Conservation (phyloP, 1,284 basidiomycete genomes). For the Microbotryum scabiosae region DNA sequence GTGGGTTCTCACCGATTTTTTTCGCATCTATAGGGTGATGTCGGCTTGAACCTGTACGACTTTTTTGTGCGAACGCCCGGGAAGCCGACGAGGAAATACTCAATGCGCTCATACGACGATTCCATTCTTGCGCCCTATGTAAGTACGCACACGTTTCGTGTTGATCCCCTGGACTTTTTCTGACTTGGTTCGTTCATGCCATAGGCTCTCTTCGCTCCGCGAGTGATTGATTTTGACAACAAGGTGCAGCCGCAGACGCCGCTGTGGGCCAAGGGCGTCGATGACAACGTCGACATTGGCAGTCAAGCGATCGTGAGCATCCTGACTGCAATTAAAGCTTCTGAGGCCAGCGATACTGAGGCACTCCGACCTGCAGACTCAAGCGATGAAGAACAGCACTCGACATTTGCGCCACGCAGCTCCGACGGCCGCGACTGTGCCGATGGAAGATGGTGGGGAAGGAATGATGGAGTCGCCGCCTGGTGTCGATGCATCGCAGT, state of each 20-base stretch:
- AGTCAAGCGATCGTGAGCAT: conserved; percentile 40
- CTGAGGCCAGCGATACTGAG: neutral
- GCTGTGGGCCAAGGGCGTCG: conserved; percentile 37
- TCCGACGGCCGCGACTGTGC: neutral
- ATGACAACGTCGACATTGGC: conserved; percentile 42
- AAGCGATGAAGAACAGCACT: conserved; percentile 31
- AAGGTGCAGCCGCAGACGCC: conserved; percentile 46
- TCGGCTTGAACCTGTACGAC: conserved; percentile 79
- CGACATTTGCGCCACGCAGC: conserved; percentile 16
- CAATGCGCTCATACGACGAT: conserved; percentile 87
- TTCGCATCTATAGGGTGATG: conserved; percentile 54
- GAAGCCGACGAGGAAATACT: conserved; percentile 74
- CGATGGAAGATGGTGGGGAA: too few species aligned
- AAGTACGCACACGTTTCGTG: neutral
- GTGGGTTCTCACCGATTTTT: neutral
- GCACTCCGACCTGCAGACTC: conserved; percentile 12
- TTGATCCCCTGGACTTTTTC: neutral
- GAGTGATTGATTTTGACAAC: conserved; percentile 77
- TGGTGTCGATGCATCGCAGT: too few species aligned
- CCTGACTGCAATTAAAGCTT: neutral
- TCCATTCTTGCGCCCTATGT: conserved; percentile 91
- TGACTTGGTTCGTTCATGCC: too few species aligned
- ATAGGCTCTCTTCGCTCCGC: conserved; percentile 84
- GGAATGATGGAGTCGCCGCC: too few species aligned
- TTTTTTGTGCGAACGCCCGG: conserved; percentile 73